phyloP scores from a whole-genome alignment of 257 asterid genomes.

The Scutellaria galericulata region DNA sequence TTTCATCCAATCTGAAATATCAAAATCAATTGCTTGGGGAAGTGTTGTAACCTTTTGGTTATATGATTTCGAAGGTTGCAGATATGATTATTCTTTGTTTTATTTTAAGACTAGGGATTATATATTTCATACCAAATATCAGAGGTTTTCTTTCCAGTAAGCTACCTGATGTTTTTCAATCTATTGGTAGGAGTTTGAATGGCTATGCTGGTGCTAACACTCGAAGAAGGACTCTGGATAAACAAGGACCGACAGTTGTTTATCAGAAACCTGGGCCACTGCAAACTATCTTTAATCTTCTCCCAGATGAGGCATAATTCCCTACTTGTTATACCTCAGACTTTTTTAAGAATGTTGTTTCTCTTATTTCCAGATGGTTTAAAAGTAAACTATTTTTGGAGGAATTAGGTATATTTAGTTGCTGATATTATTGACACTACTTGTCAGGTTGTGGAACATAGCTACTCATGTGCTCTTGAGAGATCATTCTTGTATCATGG shows the following conservation, averaged over 20 bases:
- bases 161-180: slow-evolving; percentile 41
- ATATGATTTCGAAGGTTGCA: slow-evolving; percentile 12
- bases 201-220: slow-evolving; percentile 66
- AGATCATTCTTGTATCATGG: slow-evolving; percentile 98
- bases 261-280: slow-evolving; percentile 95
- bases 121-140: background rate
- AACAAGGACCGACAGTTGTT: slow-evolving; percentile 82
- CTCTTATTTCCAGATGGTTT: slow-evolving; percentile 26
- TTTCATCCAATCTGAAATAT: slow-evolving; percentile 16
- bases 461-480: slow-evolving; percentile 99
- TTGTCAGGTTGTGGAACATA: slow-evolving; percentile 84
- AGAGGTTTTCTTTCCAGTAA: slow-evolving; percentile 13
- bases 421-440: slow-evolving; percentile 35
- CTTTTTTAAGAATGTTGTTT: slow-evolving; percentile 30
- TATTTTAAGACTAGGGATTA: slow-evolving; percentile 10
- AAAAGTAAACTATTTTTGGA: slow-evolving; percentile 16
- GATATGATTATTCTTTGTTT: background rate
- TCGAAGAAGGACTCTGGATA: slow-evolving; percentile 67
- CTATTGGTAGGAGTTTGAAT: slow-evolving; percentile 74
- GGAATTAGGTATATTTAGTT: slow-evolving; percentile 33
- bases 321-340: slow-evolving; percentile 28
- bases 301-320: slow-evolving; percentile 80
- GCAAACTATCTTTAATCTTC: slow-evolving; percentile 88
- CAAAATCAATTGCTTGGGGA: background rate
- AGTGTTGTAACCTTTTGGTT: slow-evolving; percentile 3